Base-by-base conservation (phyloP, 176 grass and related monocot species). In the Triticum aestivum region DNA sequence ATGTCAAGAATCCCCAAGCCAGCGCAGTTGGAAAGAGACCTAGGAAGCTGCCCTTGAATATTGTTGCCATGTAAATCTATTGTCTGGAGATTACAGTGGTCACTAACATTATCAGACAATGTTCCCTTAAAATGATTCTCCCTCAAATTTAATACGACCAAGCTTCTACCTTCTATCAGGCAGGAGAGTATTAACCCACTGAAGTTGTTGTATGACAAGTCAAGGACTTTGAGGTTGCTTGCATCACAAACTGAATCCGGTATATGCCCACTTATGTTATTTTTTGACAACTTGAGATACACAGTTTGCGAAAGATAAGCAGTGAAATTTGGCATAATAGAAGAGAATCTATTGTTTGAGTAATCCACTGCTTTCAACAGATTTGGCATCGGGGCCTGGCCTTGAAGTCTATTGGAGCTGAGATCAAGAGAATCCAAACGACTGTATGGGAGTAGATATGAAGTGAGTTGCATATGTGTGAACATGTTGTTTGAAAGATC, bases 1-100 rank as follows among this genome's bases (percentile, higher is more conserved):
- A 91, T 62, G n/a, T 88, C 81, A 51, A 91, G 86, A 32, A 88
- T 6, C 47, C 71, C 69, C 35, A 91, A 71, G 0, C 4, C 0
- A 18, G 0, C 69, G 47, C 33, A 79, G 5, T 75, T 82, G 41
- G 1, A 20, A 4, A 82, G 33, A 58, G 87, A 78, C 70, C 61
- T 89, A 2, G 90, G 80, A 0, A 86, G 8, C 5, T 11, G 1
- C 0, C 75, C 84, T 21, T 69, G 17, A 62, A 87, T 24, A 3
- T 51, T 54, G 5, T 87, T 87, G 33, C 14, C 47, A 12, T 59
- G 47, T 69, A 87, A 61, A 80, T 87, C 85, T 69, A 87, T 32
- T 20, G 47, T 61, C 1, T 51, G 1, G 2, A 87, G 63, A 5
- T 3, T 17, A 14, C 85, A 87, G 2, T 15, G 3, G 3, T 20